Evolutionary conservation across 306 rosid species (phyloP), one percentile per base, ranked within the genome.

Genomic region (Quercus parvula): DNA sequence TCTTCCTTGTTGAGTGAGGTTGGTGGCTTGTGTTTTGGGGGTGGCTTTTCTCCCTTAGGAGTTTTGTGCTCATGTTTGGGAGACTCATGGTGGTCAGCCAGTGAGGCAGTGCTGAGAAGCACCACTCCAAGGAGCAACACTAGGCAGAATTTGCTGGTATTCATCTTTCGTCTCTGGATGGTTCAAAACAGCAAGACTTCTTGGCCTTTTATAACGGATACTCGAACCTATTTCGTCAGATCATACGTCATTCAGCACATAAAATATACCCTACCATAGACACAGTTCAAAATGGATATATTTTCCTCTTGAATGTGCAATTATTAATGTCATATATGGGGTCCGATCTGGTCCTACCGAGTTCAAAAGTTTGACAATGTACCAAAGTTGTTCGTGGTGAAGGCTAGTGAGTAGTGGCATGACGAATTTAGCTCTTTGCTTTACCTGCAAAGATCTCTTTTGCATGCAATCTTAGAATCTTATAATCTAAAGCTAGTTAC

Each of bases 21-120:
- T 3, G 59, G 80, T 41, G 56, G 61, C 10, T 28, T 67, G 38
- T 77, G 52, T 58, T 52, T 22, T 6, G 75, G 80, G 24, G 81
- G 81, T 17, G 78, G 73, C 73, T 25, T 64, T 7, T 73, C 63
- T 28, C 63, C 76, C 44, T 51, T 56, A 7, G 77, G 51, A 74
- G 62, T 19, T 12, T 28, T 31, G 71, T 17, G n/a, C 19, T 64
- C 25, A 2, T 67, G 71, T 33, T 67, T 67, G 27, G 71, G 44
- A 33, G 71, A 22, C 25, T 67, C 71, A 33, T 67, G 17, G 6
- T 19, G 71, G 11, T 67, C 71, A 67, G 71, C 71, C 0, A 67
- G 51, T 67, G 71, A 67, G 71, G 25, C 27, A 33, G 71, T 67
- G 51, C 71, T 1, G 27, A 67, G 51, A 31, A 67, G 71, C 52